phyloP scores from a whole-genome alignment of 106 monocot species.

The Chionographis japonica region DNA sequence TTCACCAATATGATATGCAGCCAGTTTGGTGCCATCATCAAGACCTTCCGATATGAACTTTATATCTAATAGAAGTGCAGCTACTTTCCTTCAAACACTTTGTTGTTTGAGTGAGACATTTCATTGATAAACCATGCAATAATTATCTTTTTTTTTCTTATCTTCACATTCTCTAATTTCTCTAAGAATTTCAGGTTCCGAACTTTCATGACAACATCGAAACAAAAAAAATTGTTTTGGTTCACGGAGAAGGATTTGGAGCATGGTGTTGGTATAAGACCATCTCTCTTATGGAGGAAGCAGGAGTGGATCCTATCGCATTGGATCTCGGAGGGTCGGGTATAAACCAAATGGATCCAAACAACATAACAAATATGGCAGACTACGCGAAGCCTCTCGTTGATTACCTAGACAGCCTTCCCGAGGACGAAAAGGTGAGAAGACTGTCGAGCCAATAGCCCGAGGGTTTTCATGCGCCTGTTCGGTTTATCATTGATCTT shows the following conservation, averaged over 20 bases:
- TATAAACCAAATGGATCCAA: slow-evolving; percentile 57
- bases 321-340: slow-evolving; percentile 87
- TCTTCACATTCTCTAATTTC: too few species aligned
- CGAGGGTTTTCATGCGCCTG: too few species aligned
- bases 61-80: too few species aligned
- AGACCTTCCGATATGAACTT: too few species aligned
- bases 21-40: too few species aligned
- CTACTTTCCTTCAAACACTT: too few species aligned
- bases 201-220: slow-evolving; percentile 58
- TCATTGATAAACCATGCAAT: too few species aligned
- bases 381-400: slow-evolving; percentile 79
- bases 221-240: slow-evolving; percentile 72
- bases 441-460: neutral
- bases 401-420: slow-evolving; percentile 57
- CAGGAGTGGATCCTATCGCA: slow-evolving; percentile 60
- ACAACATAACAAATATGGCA: slow-evolving; percentile 47
- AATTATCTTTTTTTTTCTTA: too few species aligned
- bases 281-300: slow-evolving; percentile 78
- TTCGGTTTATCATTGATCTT: too few species aligned
- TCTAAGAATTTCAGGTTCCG: slow-evolving; percentile 44
- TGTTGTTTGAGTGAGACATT: too few species aligned
- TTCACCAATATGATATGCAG: too few species aligned
- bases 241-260: slow-evolving; percentile 97
- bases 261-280: slow-evolving; percentile 99
- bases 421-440: slow-evolving; percentile 66